Base-by-base conservation (phyloP, 2,329 filamentous ascomycete genomes). In the Xylaria sp. region DNA sequence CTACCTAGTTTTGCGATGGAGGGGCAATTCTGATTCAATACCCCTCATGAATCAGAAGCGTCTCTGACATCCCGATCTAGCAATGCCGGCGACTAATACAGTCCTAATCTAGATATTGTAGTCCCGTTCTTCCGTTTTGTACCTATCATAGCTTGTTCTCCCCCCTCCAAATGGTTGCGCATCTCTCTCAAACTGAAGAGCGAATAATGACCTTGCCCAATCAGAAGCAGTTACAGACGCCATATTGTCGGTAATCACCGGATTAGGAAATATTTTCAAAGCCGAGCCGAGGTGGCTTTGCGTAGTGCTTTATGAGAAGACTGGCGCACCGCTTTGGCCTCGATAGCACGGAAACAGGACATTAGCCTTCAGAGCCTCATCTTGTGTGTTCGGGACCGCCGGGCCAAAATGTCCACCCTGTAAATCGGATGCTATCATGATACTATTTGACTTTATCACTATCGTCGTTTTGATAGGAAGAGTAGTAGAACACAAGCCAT, bases 211-310 rank as follows among this genome's bases (percentile, higher is more conserved):
- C 44, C 26, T 26, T 31, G 31, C 17, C 48, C 65, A 60, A 64
- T 59, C 59, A 56, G 10, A 2, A 17, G n/a, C n/a, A 51, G 9
- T 20, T 15, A n/a, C 33, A 42, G 23, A 58, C 62, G 38, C 59
- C 44, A 62, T 61, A 59, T 26, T 36, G 26, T 31, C 13, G 7
- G 15, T 20, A 59, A 54, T 72, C 74, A 56, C 72, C 73, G 15
- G 53, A 73, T 72, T 63, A 62, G 72, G 73, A 36, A 72, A 70
- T 73, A 65, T 67, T 42, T 17, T 58, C 13, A 28, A 26, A 28
- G 23, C 23, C 46, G 26, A 28, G 23, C 23, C 46, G 26, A 31
- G 48, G 13, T 17, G 6, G 1, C 46, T 44, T n/a, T 40, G 11
- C 36, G 36, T 23, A 23, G 23, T 33, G 33, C 33, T 33, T 33